A percentile compares a stretch with the other conserved stretches of the same genome.
Conservation (phyloP, 2,329 filamentous ascomycete genomes). For the Alternaria postmessia region DNA sequence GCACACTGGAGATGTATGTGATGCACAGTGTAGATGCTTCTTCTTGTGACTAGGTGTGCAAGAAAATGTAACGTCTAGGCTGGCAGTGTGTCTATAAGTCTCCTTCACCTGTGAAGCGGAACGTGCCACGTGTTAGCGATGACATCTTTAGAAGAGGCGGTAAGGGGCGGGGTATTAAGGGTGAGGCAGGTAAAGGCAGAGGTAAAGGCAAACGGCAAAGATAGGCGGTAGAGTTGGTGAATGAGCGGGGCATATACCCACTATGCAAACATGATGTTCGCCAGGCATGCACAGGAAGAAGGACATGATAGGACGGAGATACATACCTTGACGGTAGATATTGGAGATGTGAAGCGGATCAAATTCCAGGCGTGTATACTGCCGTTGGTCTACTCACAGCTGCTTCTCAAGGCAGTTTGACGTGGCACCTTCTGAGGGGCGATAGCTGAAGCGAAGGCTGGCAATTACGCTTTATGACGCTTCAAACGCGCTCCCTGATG, state of each 20-base stretch:
- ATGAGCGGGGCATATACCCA: neutral
- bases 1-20: constrained; percentile 18
- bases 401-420: neutral
- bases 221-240: neutral
- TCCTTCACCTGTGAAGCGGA: constrained; percentile 23
- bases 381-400: neutral
- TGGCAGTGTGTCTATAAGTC: constrained; percentile 17
- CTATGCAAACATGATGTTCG: constrained; percentile 3
- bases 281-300: neutral
- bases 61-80: constrained; percentile 13
- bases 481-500: constrained; percentile 2
- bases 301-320: neutral
- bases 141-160: constrained; percentile 3
- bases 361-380: neutral
- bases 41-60: constrained; percentile 18
- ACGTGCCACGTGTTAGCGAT: constrained; percentile 18
- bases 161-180: constrained; percentile 6
- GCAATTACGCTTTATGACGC: neutral
- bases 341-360: neutral
- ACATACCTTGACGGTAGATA: constrained; percentile 13
- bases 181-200: constrained; percentile 16
- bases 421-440: neutral
- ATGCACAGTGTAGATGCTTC: constrained; percentile 17
- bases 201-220: constrained; percentile 1
- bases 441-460: neutral